Evolutionary conservation across 768 basidiomycete species (phyloP).

Genomic region (Suillus fuscotomentosus): DNA sequence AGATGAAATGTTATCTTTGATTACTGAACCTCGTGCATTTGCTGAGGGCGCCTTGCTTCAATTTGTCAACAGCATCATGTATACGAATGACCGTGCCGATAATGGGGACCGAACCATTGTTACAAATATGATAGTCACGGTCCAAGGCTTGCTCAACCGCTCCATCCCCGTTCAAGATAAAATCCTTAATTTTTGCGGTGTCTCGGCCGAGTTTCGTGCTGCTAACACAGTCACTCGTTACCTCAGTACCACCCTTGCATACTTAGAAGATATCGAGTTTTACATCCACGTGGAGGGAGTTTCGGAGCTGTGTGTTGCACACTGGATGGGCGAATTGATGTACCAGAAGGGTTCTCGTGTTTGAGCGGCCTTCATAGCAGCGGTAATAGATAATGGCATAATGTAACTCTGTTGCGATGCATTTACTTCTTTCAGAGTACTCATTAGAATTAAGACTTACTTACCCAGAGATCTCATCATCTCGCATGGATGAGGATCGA

Average conservation of each 20-base stretch:
- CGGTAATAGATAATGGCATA: too few relatives aligned
- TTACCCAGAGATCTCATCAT: too few relatives aligned
- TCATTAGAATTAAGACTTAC: too few relatives aligned
- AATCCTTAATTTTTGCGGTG: neutral
- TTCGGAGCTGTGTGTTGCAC: neutral
- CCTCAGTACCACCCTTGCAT: neutral
- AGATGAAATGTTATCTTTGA: too few relatives aligned
- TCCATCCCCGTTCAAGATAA: neutral
- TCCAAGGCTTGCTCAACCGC: neutral
- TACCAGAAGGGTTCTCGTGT: neutral
- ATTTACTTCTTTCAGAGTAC: too few relatives aligned
- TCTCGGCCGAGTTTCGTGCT: neutral
- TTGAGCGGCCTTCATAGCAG: too few relatives aligned
- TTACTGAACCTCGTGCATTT: too few relatives aligned
- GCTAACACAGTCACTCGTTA: neutral
- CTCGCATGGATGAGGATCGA: too few relatives aligned
- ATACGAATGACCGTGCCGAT: too few relatives aligned
- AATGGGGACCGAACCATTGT: too few relatives aligned
- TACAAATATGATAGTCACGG: neutral
- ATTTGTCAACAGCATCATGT: too few relatives aligned
- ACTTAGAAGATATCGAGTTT: neutral
- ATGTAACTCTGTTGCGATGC: neutral
- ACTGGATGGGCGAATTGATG: neutral
- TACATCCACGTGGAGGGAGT: neutral
- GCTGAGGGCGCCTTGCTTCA: too few relatives aligned